A percentile compares a stretch with the other conserved stretches of the same genome.
These are phyloP conservation scores for Pleurotus citrinopileatus DNA, from an alignment of 768 basidiomycete genomes.

Conservation along the genomic window DNA sequence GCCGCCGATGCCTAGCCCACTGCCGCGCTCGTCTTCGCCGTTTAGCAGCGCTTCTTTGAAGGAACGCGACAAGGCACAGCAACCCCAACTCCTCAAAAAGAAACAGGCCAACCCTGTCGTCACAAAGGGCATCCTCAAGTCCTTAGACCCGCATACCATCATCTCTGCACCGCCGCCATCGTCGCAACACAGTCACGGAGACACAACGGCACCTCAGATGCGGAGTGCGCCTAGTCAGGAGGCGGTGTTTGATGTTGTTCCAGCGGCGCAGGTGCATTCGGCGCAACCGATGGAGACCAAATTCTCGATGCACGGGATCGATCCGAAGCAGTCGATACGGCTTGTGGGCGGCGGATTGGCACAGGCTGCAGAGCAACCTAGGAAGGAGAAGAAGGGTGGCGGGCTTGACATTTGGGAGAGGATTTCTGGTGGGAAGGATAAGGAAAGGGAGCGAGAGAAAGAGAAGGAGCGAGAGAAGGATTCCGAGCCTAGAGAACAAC, in stretches of 20 bases:
- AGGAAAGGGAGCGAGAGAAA: constrained; percentile 35
- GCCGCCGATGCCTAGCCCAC: constrained; percentile 34
- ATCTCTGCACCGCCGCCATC: constrained; percentile 10
- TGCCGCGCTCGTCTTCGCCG: constrained; percentile 45
- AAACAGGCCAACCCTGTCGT: constrained; percentile 22
- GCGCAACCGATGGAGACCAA: constrained; percentile 3
- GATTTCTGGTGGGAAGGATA: constrained; percentile 23
- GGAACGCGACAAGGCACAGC: constrained; percentile 22
- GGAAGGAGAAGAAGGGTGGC: constrained; percentile 47
- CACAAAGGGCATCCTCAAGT: constrained; percentile 54
- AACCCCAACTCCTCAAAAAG: constrained; percentile 22
- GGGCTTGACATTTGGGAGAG: constrained; percentile 44
- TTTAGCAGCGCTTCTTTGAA: constrained; percentile 32
- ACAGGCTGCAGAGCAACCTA: constrained; percentile 25
- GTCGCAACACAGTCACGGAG: constrained; percentile 12
- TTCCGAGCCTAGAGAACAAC: constrained; percentile 39
- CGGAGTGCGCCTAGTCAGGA: constrained; percentile 6
- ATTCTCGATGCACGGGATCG: neutral
- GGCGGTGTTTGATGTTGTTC: constrained; percentile 3
- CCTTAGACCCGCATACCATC: constrained; percentile 54
- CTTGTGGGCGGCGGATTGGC: constrained; percentile 4
- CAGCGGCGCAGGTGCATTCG: neutral
- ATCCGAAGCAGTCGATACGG: constrained; percentile 10
- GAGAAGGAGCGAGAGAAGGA: constrained; percentile 27
- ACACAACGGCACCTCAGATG: neutral